phyloP scores from a whole-genome alignment of 495 filamentous ascomycete species.

The Aspergillus steynii region DNA sequence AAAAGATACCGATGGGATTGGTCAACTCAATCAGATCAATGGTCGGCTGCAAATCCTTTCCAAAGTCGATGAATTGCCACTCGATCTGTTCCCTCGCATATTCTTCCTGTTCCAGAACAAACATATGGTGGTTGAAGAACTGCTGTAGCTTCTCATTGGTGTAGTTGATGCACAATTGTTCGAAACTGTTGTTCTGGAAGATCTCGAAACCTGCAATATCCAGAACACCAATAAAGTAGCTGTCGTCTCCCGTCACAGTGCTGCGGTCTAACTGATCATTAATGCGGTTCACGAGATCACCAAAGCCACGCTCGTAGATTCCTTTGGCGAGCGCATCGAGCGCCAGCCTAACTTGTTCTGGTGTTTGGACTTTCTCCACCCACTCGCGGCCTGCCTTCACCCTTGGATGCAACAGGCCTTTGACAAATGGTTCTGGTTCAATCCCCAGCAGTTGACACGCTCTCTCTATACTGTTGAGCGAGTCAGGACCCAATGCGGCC shows the following conservation, averaged over 20 bases:
- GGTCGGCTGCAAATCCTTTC: slow-evolving; percentile 93
- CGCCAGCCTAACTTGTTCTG: slow-evolving; percentile 87
- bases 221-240: slow-evolving; percentile 93
- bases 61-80: slow-evolving; percentile 99
- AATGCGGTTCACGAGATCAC: slow-evolving; percentile 87
- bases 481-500: slow-evolving; percentile 74
- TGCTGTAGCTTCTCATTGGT: slow-evolving; percentile 99
- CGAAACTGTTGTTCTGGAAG: slow-evolving; percentile 97
- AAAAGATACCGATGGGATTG: slow-evolving; percentile 98
- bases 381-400: slow-evolving; percentile 96
- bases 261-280: slow-evolving; percentile 86
- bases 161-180: slow-evolving; percentile 99
- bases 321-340: slow-evolving; percentile 94
- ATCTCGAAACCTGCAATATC: slow-evolving; percentile 99
- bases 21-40: slow-evolving; percentile 96
- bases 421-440: slow-evolving; percentile 76
- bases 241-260: slow-evolving; percentile 77
- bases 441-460: slow-evolving; percentile 88
- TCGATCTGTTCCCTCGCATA: slow-evolving; percentile 98
- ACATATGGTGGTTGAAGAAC: slow-evolving; percentile 99
- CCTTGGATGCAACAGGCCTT: slow-evolving; percentile 84
- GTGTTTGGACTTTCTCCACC: slow-evolving; percentile 97
- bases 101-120: slow-evolving; percentile 97
- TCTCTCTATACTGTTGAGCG: slow-evolving; percentile 66
- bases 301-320: slow-evolving; percentile 95